Percentiles rank a stretch among this genome's conserved stretches.
These are phyloP conservation scores for Vitis hybrid DNA, from an alignment of 177 flowering plant species.

Conservation along the genomic window DNA sequence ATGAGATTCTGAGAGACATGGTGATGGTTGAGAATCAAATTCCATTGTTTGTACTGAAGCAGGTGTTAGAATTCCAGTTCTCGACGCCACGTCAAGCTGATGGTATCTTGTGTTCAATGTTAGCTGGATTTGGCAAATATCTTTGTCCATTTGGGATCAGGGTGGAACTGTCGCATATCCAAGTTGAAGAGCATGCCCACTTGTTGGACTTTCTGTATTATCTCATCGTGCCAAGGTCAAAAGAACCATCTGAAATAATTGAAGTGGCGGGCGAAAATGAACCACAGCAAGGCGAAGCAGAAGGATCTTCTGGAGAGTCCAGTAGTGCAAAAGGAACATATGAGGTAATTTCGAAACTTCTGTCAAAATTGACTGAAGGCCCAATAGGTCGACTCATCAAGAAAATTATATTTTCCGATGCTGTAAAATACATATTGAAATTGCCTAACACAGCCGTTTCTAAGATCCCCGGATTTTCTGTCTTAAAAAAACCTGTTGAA, in stretches of 20 bases:
- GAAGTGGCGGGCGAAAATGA: slow-evolving; percentile 2
- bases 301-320: neutral
- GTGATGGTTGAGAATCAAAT: slow-evolving; percentile 21
- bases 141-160: slow-evolving; percentile 24
- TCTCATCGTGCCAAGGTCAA: slow-evolving; percentile 11
- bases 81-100: slow-evolving; percentile 9
- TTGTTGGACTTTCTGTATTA: slow-evolving; percentile 23
- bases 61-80: slow-evolving; percentile 9
- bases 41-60: slow-evolving; percentile 6
- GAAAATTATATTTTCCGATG: slow-evolving; percentile 2
- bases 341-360: slow-evolving; percentile 4
- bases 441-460: slow-evolving; percentile 24
- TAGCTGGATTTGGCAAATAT: slow-evolving; percentile 22
- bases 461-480: slow-evolving; percentile 18
- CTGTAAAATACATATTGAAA: slow-evolving; percentile 8
- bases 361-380: slow-evolving; percentile 10
- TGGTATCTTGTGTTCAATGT: slow-evolving; percentile 9
- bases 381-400: neutral
- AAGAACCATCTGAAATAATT: neutral
- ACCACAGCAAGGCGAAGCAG: neutral
- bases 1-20: slow-evolving; percentile 21
- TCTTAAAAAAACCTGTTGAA: slow-evolving; percentile 17
- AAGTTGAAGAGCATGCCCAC: slow-evolving; percentile 14
- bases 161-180: neutral
- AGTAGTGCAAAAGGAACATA: slow-evolving; percentile 1